Percentiles rank a stretch among this genome's conserved stretches.
Conservation (phyloP, 345 rosid species). For the Cardamine resedifolia region DNA sequence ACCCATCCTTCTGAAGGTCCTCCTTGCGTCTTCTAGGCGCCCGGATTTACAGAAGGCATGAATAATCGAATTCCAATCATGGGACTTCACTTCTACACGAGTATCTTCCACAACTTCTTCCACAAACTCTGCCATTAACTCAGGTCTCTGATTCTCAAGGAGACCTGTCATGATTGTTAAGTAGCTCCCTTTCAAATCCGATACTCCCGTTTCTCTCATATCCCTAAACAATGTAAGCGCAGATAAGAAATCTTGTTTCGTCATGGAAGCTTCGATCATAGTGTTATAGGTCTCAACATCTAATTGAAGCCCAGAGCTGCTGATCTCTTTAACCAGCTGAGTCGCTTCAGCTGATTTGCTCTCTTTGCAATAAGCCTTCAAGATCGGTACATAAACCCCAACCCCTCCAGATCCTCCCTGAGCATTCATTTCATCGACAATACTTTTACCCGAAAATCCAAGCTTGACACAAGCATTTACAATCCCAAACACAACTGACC, state of each 20-base stretch:
- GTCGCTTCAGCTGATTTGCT: slow-evolving; percentile 82
- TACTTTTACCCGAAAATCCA: slow-evolving; percentile 69
- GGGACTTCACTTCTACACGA: slow-evolving; percentile 78
- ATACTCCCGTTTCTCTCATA: slow-evolving; percentile 64
- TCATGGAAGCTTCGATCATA: slow-evolving; percentile 86
- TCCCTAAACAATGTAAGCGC: slow-evolving; percentile 83
- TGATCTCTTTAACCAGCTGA: slow-evolving; percentile 73
- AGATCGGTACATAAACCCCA: slow-evolving; percentile 78
- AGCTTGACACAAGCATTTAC: slow-evolving; percentile 70
- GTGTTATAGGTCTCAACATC: slow-evolving; percentile 55
- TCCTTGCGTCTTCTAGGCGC: slow-evolving; percentile 72
- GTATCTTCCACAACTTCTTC: slow-evolving; percentile 89
- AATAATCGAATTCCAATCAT: slow-evolving; percentile 95
- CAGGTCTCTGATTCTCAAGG: slow-evolving; percentile 73
- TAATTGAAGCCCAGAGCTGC: slow-evolving; percentile 62
- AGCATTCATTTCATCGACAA: slow-evolving; percentile 73
- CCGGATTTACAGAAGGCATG: slow-evolving; percentile 87
- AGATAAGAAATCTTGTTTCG: slow-evolving; percentile 77
- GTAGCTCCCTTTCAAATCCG: slow-evolving; percentile 70
- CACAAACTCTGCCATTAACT: slow-evolving; percentile 79
- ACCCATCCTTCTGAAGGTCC: slow-evolving; percentile 85
- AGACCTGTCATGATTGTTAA: slow-evolving; percentile 79
- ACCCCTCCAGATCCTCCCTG: slow-evolving; percentile 58
- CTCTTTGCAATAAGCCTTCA: slow-evolving; percentile 77
- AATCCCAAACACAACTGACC: slow-evolving; percentile 66